Conservation (phyloP, 1,284 basidiomycete species). For the Ceratobasidium sp. region DNA sequence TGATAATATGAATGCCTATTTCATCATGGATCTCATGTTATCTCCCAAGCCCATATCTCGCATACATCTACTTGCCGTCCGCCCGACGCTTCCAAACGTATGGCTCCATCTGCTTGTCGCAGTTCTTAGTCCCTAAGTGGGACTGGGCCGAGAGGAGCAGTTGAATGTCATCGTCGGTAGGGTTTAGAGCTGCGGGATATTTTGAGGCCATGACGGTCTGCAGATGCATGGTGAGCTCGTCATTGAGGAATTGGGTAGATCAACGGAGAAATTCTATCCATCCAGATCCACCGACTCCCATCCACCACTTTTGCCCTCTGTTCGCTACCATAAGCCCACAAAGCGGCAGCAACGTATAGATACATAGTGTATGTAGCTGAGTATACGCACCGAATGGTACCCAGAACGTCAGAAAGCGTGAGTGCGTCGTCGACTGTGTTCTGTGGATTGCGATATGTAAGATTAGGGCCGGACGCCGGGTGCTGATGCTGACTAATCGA, state of each 20-base stretch:
- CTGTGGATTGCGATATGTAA: slow-evolving; percentile 15
- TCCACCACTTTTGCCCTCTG: slow-evolving; percentile 8
- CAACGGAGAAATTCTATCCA: slow-evolving; percentile 27
- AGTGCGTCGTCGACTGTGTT: slow-evolving; percentile 41
- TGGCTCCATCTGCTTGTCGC: slow-evolving; percentile 97
- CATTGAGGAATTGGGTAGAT: background rate
- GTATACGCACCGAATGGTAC: slow-evolving; percentile 14
- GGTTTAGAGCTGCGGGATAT: slow-evolving; percentile 91
- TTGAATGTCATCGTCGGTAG: slow-evolving; percentile 97
- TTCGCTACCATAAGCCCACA: background rate
- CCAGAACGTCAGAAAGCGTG: slow-evolving; percentile 42
- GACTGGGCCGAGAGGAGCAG: slow-evolving; percentile 94
- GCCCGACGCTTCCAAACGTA: slow-evolving; percentile 98
- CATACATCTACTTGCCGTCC: slow-evolving; percentile 76
- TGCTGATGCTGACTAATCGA: slow-evolving; percentile 8
- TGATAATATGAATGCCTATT: slow-evolving; percentile 93
- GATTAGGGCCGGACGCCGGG: slow-evolving; percentile 37
- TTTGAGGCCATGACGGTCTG: slow-evolving; percentile 74
- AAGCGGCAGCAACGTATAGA: background rate
- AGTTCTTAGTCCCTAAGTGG: slow-evolving; percentile 98
- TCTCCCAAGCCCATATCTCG: background rate
- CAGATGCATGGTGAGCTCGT: slow-evolving; percentile 7
- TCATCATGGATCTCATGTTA: background rate
- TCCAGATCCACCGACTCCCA: slow-evolving; percentile 20
- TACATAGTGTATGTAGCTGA: background rate